Evolutionary conservation across 192 early-diverging fungal species (phyloP), one percentile per base, ranked within the genome.

Genomic region (Chytriomyces sp.): DNA sequence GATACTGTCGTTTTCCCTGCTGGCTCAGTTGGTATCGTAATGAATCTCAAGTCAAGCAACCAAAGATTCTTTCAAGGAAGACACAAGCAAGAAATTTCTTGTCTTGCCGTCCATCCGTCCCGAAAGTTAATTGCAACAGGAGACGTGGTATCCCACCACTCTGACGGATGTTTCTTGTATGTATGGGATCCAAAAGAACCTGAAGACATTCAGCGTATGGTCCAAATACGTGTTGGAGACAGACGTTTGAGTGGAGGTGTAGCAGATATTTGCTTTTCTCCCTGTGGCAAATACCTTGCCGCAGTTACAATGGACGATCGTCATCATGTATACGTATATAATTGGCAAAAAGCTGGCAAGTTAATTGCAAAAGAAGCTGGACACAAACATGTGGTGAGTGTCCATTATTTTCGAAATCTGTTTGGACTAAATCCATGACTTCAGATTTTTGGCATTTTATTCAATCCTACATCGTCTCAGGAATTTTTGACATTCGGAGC

Each of bases 51-150:
- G 19, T 17, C 4, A 19, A 34, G 59, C 54, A 71, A 38, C 4
- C 74, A 75, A 41, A n/a, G 58, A 34, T 71, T 71, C 59, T 75
- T 75, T 36, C 74, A 75, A 7, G 74, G 74, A 10, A 33, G 74
- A 22, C 74, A 75, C 44, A 69, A 61, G 37, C 68, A 75, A 40
- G 74, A 75, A 57, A 60, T 75, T 12, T 28, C 68, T 38, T 36
- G 59, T 10, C 58, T 75, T 17, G 60, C 37, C 30, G 22, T 63
- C 14, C 74, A 75, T 52, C 74, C 74, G 3, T 70, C 74, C 10
- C 41, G 56, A 34, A 62, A 52, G 25, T 44, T 75, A 3, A 59
- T 75, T 31, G 74, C 59, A 14, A 75, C 74, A 4, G 74, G 74
- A 28, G 74, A 75, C 54, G 38, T 52, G 6, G 59, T 75, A 39